Conservation (phyloP, 1,284 basidiomycete genomes). For the Heliocybe sulcata region DNA sequence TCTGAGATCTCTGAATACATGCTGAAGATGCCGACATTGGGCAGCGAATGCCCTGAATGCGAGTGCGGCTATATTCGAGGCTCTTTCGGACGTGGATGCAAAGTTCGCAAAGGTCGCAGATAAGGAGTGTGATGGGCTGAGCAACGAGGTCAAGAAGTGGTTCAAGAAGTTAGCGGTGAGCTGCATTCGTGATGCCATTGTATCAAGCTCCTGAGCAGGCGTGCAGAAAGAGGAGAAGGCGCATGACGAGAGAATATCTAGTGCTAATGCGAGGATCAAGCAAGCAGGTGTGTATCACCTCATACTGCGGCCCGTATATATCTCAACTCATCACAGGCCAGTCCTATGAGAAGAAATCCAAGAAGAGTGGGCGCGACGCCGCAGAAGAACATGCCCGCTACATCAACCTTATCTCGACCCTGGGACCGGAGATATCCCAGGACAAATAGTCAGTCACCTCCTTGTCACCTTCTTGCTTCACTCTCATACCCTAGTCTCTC, state of each 20-base stretch:
- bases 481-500: constrained; percentile 3
- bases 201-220: not conserved
- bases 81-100: constrained; percentile 56
- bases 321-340: constrained; percentile 35
- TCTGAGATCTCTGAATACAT: not conserved
- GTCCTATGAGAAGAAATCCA: constrained; percentile 69
- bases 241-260: constrained; percentile 65
- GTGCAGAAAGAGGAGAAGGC: constrained; percentile 69
- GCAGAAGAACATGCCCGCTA: constrained; percentile 71
- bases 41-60: constrained; percentile 59
- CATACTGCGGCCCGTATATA: not conserved
- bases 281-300: constrained; percentile 48
- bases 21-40: not conserved
- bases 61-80: constrained; percentile 60
- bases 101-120: constrained; percentile 71
- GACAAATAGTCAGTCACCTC: constrained; percentile 58
- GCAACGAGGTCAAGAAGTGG: constrained; percentile 72
- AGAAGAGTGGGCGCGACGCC: constrained; percentile 62
- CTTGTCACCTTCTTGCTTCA: not conserved
- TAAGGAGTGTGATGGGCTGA: constrained; percentile 62
- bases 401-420: constrained; percentile 60
- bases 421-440: constrained; percentile 72
- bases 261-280: constrained; percentile 67
- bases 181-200: constrained; percentile 2
- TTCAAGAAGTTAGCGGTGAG: constrained; percentile 72